Evolutionary conservation across 768 basidiomycete genomes (phyloP).

Genomic region (Phaeolepiota aurea): DNA sequence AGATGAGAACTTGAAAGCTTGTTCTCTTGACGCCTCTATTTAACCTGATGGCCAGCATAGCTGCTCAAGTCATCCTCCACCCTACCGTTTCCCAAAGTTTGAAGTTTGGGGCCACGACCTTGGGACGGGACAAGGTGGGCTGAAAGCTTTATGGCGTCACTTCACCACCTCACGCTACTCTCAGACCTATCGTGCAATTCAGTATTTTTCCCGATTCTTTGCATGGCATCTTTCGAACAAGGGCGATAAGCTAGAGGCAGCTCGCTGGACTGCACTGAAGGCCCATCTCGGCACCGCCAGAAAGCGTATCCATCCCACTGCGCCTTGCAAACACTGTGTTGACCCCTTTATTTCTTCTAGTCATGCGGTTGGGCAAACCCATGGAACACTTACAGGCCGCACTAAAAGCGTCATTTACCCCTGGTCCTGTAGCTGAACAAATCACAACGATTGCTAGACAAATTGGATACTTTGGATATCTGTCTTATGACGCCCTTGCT

Average conservation of each 20-base stretch:
- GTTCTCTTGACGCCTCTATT: conserved; percentile 3
- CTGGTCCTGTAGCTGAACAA: conserved; percentile 58
- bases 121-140: conserved; percentile 84
- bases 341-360: conserved; percentile 38
- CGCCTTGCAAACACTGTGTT: too few species aligned
- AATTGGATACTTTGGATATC: conserved; percentile 82
- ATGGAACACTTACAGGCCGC: conserved; percentile 91
- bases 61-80: conserved; percentile 79
- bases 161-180: not conserved
- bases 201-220: conserved; percentile 86
- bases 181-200: conserved; percentile 82
- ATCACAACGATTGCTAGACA: conserved; percentile 77
- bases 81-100: conserved; percentile 70
- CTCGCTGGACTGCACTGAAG: conserved; percentile 81
- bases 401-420: conserved; percentile 53
- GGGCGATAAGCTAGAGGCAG: conserved; percentile 64
- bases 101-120: conserved; percentile 71
- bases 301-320: too few species aligned
- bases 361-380: conserved; percentile 90
- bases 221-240: conserved; percentile 72
- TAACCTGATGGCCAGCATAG: conserved; percentile 36
- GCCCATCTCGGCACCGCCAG: conserved; percentile 74
- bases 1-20: not conserved
- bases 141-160: not conserved
- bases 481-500: conserved; percentile 71